phyloP scores from a whole-genome alignment of 768 basidiomycete genomes.

The Wakefieldia striispora region DNA sequence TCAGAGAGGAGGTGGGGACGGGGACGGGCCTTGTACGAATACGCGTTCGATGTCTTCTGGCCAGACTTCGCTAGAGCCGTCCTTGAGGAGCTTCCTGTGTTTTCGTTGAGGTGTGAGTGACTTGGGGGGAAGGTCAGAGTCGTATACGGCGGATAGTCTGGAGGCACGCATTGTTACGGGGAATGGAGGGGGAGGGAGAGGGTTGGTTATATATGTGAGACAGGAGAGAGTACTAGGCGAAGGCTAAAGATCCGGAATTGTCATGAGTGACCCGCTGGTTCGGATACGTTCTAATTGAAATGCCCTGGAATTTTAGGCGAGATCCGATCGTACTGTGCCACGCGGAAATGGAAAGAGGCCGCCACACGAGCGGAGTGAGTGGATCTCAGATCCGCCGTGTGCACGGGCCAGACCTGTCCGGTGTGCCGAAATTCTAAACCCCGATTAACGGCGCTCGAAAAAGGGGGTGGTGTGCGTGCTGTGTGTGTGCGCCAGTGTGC shows the following conservation, averaged over 20 bases:
- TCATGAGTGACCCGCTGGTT: conserved; percentile 23
- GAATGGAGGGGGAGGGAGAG: conserved; percentile 5
- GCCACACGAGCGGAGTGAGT: conserved; percentile 47
- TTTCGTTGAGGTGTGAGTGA: conserved; percentile 69
- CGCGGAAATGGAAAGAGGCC: conserved; percentile 47
- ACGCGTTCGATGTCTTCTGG: conserved; percentile 73
- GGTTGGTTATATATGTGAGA: conserved; percentile 39
- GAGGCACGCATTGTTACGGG: conserved; percentile 25
- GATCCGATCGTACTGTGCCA: conserved; percentile 31
- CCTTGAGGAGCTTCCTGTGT: conserved; percentile 82
- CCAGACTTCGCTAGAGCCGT: conserved; percentile 79
- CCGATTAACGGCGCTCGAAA: conserved; percentile 10
- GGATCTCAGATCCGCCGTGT: conserved; percentile 21
- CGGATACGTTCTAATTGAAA: conserved; percentile 33
- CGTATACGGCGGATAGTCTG: conserved; percentile 20
- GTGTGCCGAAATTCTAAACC: too few species aligned
- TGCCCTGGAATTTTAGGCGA: conserved; percentile 26
- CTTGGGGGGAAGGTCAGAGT: conserved; percentile 16
- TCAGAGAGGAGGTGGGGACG: background rate
- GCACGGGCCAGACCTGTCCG: conserved; percentile 14
- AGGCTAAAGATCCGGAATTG: conserved; percentile 49
- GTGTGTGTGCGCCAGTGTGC: too few species aligned
- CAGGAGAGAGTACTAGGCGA: conserved; percentile 26
- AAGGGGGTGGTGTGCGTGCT: background rate
- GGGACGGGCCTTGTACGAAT: conserved; percentile 65